Evolutionary conservation across 345 rosid genomes (phyloP).

Genomic region (Brassica incana): DNA sequence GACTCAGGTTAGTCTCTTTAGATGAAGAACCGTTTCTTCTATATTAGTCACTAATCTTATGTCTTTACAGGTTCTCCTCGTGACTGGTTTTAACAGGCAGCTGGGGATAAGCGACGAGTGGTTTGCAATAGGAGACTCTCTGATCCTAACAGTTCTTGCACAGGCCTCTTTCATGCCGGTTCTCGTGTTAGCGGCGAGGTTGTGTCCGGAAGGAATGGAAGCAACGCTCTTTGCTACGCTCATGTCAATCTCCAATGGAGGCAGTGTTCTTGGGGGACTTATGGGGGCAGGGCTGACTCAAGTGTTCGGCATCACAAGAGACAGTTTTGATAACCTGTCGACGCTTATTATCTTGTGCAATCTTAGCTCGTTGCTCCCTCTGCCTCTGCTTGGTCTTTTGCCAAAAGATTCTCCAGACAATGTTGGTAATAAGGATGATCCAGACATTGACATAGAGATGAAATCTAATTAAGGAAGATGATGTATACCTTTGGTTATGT

Average conservation of each 20-base stretch:
- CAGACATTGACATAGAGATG: slow-evolving; percentile 72
- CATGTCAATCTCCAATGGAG: slow-evolving; percentile 92
- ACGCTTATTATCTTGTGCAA: slow-evolving; percentile 76
- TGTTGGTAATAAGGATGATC: slow-evolving; percentile 42
- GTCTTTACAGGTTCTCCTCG: slow-evolving; percentile 70
- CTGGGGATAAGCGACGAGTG: slow-evolving; percentile 91
- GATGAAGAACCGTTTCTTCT: not conserved
- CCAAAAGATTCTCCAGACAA: slow-evolving; percentile 53
- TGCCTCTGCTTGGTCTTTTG: slow-evolving; percentile 87
- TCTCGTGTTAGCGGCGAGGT: slow-evolving; percentile 84
- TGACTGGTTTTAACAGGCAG: slow-evolving; percentile 74
- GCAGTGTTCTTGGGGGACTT: slow-evolving; percentile 87
- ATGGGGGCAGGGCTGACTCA: slow-evolving; percentile 87
- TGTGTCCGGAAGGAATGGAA: slow-evolving; percentile 98
- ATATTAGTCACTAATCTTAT: slow-evolving; percentile 6
- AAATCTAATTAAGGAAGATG: slow-evolving; percentile 58
- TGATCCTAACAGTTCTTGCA: slow-evolving; percentile 82
- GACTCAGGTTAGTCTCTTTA: slow-evolving; percentile 70
- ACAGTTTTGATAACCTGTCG: slow-evolving; percentile 71
- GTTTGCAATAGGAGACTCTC: slow-evolving; percentile 96
- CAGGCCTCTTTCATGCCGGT: slow-evolving; percentile 99
- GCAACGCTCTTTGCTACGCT: slow-evolving; percentile 95
- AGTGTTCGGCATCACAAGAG: slow-evolving; percentile 77
- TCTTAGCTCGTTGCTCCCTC: slow-evolving; percentile 91
- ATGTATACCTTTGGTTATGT: not conserved